Base-by-base conservation (phyloP, 1,139 yeast genomes). In the Suhomyces atakaporum region DNA sequence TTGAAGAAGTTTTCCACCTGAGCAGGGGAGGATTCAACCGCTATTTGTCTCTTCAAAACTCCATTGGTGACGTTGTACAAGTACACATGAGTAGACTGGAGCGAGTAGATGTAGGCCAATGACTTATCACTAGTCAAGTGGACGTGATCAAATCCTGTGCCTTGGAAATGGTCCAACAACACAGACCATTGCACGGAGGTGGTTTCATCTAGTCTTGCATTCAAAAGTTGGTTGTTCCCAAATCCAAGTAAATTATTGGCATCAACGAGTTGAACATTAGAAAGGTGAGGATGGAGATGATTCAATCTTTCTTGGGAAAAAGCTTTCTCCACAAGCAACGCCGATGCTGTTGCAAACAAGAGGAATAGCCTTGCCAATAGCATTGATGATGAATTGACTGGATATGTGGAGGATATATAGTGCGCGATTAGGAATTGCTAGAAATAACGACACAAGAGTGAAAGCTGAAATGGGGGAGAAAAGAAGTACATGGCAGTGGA, bases 261-360 rank as follows among this genome's bases (percentile, higher is more conserved):
- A 28, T 48, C 49, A 21, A 53, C 25, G n/a, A 56, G 38, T 7
- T 48, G 46, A 25, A 43, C 44, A 11, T 37, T 33, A 15, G 31
- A 33, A 25, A 56, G 35, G 3, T 43, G 41, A 13, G 56, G 53
- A 27, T 51, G 42, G 31, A 47, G 46, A 35, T 60, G 56, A 23
- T 51, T 53, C 32, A 63, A 44, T 50, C 62, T 58, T 43, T 69
- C 73, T 42, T 56, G 59, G 12, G 56, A 56, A 47, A 68, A 67
- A 5, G 75, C 74, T 38, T 65, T 66, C 26, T 66, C 69, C 8
- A 64, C 38, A 30, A 59, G 48, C 26, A 66, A 63, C 5, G 53
- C 58, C 13, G 40, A 39, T n/a, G 38, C 45, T 28, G 44, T 15
- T 16, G 34, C 21, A 12, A 33, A 16, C 5, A 24, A 26, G 19